A percentile compares a stretch with the other conserved stretches of the same genome.
Conservation (phyloP, 768 basidiomycete genomes). For the Rhodocollybia butyracea region DNA sequence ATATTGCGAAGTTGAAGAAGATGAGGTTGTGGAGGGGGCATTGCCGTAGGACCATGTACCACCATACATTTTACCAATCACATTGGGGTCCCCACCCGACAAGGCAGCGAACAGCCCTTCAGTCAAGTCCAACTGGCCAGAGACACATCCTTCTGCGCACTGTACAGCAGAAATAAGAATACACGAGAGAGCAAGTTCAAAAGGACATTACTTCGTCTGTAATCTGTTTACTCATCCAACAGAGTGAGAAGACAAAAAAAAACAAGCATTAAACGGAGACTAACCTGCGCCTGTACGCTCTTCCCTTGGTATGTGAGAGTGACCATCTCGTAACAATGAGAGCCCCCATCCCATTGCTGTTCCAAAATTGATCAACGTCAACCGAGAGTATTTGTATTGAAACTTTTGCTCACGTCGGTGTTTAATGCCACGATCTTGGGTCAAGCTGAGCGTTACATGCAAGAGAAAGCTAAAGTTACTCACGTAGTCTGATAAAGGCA, state of each 20-base stretch:
- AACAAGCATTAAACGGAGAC: too few relatives aligned
- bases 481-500: too few relatives aligned
- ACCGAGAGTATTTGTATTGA: neutral
- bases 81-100: conserved; percentile 18
- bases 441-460: neutral
- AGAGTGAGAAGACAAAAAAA: neutral
- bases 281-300: conserved; percentile 12
- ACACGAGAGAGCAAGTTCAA: neutral
- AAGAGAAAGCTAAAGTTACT: conserved; percentile 11
- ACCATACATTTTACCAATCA: conserved; percentile 28
- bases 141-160: conserved; percentile 38
- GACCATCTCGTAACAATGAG: conserved; percentile 43
- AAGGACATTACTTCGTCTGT: conserved; percentile 36
- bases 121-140: conserved; percentile 44
- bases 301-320: conserved; percentile 37
- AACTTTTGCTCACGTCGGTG: conserved; percentile 1
- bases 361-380: too few relatives aligned
- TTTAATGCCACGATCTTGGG: conserved; percentile 43
- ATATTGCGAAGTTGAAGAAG: conserved; percentile 9
- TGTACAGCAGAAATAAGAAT: conserved; percentile 14
- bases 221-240: neutral
- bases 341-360: conserved; percentile 38
- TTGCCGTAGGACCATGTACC: conserved; percentile 39
- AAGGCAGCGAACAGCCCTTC: conserved; percentile 42
- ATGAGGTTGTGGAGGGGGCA: neutral